Base-by-base conservation (phyloP, 306 rosid genomes). In the Quillaja saponaria region DNA sequence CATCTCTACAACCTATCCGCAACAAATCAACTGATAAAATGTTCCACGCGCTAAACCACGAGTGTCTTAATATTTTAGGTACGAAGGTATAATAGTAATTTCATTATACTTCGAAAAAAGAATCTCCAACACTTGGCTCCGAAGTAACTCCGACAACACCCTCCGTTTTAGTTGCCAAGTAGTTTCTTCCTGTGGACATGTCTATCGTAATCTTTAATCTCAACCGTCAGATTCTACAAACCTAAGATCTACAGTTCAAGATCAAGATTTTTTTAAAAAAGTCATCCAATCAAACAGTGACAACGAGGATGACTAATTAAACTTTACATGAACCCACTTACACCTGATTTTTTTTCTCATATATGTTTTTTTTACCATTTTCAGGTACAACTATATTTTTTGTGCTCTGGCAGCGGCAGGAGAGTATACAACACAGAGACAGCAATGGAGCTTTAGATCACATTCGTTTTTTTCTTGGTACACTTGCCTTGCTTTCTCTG, bases 81-180 rank as follows among this genome's bases (percentile, higher is more conserved):
- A 0, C 16, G n/a, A 53, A 76, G 79, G 28, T 10, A 4, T 14
- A 44, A 52, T 7, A 18, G 77, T 75, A 54, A 75, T 66, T 83
- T 64, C 6, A 0, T 0, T 1, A 81, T 80, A 77, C 84, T 79
- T 83, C 13, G 50, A 80, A 75, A 77, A 85, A 85, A 78, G 81
- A 76, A 70, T 67, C 60, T 15, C 46, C 68, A 55, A 79, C 85
- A 62, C 94, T 85, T 85, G 76, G 54, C 62, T 77, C 79, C 61
- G 77, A 88, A 85, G 94, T 69, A 73, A 88, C 78, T 66, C 72
- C 76, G 74, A 69, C 80, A n/a, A 34, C 80, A 44, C 55, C 59
- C 68, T 9, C 40, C 49, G 59, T 73, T 66, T n/a, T 61, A 78
- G 44, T 54, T 40, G 10, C 10, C 57, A 55, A 38, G 69, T 34